Conservation (phyloP, 148 eudicot species). For the Amaranthus hypochondriacus region DNA sequence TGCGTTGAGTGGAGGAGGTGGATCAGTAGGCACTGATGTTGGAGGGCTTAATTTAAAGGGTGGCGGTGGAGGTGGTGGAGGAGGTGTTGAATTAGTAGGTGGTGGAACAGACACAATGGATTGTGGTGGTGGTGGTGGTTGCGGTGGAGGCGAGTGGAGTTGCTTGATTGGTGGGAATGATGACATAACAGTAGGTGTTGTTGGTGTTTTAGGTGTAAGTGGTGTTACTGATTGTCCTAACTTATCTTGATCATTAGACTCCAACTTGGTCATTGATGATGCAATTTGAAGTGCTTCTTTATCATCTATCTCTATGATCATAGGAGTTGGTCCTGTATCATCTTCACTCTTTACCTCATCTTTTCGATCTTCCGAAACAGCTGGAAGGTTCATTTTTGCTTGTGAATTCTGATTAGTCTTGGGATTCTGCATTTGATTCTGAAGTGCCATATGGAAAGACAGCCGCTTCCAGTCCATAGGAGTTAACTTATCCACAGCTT, state of each 20-base stretch:
- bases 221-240: neutral
- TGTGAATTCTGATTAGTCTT: slow-evolving; percentile 24
- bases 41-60: neutral
- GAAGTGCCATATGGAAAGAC: slow-evolving; percentile 63
- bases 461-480: slow-evolving; percentile 81
- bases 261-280: slow-evolving; percentile 13
- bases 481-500: slow-evolving; percentile 61
- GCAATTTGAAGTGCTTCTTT: slow-evolving; percentile 13
- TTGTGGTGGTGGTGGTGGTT: slow-evolving; percentile 24
- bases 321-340: slow-evolving; percentile 7
- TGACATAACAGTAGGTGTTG: slow-evolving; percentile 6
- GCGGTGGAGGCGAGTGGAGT: slow-evolving; percentile 16
- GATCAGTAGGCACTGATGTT: neutral
- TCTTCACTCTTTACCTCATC: neutral
- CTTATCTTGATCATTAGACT: slow-evolving; percentile 4
- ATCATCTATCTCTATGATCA: slow-evolving; percentile 23
- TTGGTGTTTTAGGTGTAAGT: neutral
- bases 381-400: slow-evolving; percentile 4
- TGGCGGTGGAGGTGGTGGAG: slow-evolving; percentile 22
- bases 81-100: neutral
- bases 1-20: neutral
- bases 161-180: slow-evolving; percentile 18
- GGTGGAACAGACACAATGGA: neutral
- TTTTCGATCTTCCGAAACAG: slow-evolving; percentile 5
- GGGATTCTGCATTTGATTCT: slow-evolving; percentile 28